phyloP scores from a whole-genome alignment of 805 yeast genomes.

The Wickerhamomyces ciferrii region DNA sequence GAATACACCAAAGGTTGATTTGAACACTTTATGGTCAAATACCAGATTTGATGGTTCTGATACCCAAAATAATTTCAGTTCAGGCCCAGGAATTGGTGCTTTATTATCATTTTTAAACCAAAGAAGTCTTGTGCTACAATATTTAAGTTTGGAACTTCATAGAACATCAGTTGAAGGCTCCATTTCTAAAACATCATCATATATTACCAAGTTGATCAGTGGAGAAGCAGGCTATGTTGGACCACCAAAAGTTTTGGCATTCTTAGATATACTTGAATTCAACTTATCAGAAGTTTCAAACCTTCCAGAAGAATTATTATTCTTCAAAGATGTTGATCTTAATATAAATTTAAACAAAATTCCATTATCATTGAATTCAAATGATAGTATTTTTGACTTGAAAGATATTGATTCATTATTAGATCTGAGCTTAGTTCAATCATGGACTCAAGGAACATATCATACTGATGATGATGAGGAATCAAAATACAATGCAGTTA shows the following conservation, averaged over 20 bases:
- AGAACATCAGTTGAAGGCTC: slow-evolving; percentile 40
- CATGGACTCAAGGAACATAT: slow-evolving; percentile 15
- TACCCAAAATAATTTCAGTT: slow-evolving; percentile 22
- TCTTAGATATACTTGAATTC: slow-evolving; percentile 67
- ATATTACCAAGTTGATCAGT: slow-evolving; percentile 48
- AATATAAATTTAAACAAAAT: slow-evolving; percentile 38
- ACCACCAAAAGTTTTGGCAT: slow-evolving; percentile 61
- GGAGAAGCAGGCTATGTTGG: slow-evolving; percentile 46
- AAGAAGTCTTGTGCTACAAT: slow-evolving; percentile 57
- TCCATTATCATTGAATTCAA: slow-evolving; percentile 19
- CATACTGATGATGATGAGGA: slow-evolving; percentile 14
- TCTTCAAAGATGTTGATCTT: slow-evolving; percentile 32
- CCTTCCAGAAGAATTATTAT: slow-evolving; percentile 12
- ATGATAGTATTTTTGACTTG: slow-evolving; percentile 36
- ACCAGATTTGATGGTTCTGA: slow-evolving; percentile 35
- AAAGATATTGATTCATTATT: slow-evolving; percentile 32
- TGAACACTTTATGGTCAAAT: slow-evolving; percentile 51
- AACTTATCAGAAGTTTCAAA: slow-evolving; percentile 38
- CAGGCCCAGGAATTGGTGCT: slow-evolving; percentile 39
- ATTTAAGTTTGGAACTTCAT: slow-evolving; percentile 71
- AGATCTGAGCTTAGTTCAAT: slow-evolving; percentile 20
- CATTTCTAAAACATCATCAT: slow-evolving; percentile 44
- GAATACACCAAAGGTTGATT: slow-evolving; percentile 44
- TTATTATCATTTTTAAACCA: slow-evolving; percentile 56
- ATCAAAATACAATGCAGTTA: slow-evolving; percentile 10